Conservation (phyloP, 352 stramenopile genomes). For the Globisporangium mamillatum region DNA sequence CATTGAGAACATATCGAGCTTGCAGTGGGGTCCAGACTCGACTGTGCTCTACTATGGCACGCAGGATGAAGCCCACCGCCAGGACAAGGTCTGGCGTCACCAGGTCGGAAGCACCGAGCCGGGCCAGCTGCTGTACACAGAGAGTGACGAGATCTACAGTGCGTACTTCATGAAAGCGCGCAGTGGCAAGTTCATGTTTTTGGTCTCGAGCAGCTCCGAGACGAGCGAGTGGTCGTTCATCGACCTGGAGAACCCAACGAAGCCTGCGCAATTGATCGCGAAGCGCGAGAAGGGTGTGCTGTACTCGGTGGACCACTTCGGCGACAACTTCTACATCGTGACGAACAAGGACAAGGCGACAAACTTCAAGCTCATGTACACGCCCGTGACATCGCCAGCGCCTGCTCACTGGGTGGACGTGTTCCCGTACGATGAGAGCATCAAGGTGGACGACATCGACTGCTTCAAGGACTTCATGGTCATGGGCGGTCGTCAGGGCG, state of each 20-base stretch:
- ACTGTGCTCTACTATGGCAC: conserved; percentile 94
- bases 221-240: conserved; percentile 89
- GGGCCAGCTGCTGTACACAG: conserved; percentile 93
- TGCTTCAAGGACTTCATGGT: conserved; percentile 89
- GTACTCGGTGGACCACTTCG: conserved; percentile 88
- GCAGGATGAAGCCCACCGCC: conserved; percentile 89
- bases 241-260: conserved; percentile 50
- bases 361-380: conserved; percentile 93
- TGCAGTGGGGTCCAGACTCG: conserved; percentile 90
- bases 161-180: conserved; percentile 90
- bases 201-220: conserved; percentile 87
- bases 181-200: conserved; percentile 92
- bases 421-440: conserved; percentile 73
- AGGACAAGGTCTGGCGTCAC: conserved; percentile 93
- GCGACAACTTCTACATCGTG: conserved; percentile 89
- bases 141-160: conserved; percentile 94
- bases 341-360: conserved; percentile 92
- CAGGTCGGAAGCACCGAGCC: conserved; percentile 64
- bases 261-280: conserved; percentile 52
- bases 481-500: conserved; percentile 80
- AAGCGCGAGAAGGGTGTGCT: conserved; percentile 67
- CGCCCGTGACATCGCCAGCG: conserved; percentile 42
- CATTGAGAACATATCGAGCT: conserved; percentile 83
- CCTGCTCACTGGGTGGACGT: conserved; percentile 86
- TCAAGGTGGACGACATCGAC: conserved; percentile 85